Evolutionary conservation across 345 rosid genomes (phyloP), one percentile per base, ranked within the genome.

Genomic region (Bretschneidera sinensis): DNA sequence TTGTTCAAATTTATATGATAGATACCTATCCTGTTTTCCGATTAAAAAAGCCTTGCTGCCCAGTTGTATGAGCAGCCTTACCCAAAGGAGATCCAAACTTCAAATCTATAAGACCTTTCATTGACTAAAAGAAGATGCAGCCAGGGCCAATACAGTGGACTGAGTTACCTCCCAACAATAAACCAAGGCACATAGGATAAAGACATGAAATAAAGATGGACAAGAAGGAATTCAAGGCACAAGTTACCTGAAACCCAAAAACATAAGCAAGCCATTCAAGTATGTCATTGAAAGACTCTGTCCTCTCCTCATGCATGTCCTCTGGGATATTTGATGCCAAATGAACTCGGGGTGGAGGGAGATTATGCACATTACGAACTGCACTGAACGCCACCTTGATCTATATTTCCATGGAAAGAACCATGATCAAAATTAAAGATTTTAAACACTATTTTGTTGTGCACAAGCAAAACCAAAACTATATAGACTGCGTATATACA

Each of bases 241-340:
- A 60, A 11, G 47, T 73, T 74, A 92, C 98, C 95, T 92, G 98
- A 85, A 92, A 92, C 25, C 98, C 98, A 62, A 92, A 92, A 64
- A 76, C 56, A 39, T 81, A 83, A 61, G 92, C 80, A 77, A 92
- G 94, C 98, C 98, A 92, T 49, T 92, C 95, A 65, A 92, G 86
- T 31, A 92, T 74, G 68, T 87, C 97, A 69, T 54, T 66, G 66
- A 56, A 69, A 62, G 77, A 67, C 66, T 61, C 82, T 64, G 47
- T 61, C 70, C 82, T 79, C 70, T 77, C 79, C 75, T 71, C 74
- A 54, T 72, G 77, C 57, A 22, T 21, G 48, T 76, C 78, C 71
- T 71, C 71, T 51, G 76, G 62, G 31, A 57, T 72, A 31, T 67
- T 67, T 21, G 61, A 64, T 35, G 57, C 60, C 31, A 6, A 33